Evolutionary conservation across 495 filamentous ascomycete species (phyloP).

Genomic region (Penicillium cosmopolitanum): DNA sequence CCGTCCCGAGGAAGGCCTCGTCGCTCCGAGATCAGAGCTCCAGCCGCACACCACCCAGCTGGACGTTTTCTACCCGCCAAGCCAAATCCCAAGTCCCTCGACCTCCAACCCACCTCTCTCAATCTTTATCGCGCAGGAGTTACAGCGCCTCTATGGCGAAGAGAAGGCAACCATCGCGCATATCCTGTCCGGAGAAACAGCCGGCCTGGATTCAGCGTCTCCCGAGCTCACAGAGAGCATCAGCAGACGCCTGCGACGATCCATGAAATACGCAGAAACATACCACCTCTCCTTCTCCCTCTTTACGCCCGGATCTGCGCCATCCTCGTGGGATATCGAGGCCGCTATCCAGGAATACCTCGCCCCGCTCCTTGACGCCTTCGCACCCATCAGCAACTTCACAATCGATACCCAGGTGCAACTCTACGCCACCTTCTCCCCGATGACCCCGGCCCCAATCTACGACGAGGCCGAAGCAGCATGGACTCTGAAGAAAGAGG

Average conservation of each 20-base stretch:
- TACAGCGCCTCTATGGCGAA: slow-evolving; percentile 81
- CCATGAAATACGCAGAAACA: slow-evolving; percentile 88
- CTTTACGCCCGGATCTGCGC: slow-evolving; percentile 75
- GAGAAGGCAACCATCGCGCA: slow-evolving; percentile 89
- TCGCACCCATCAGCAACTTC: slow-evolving; percentile 88
- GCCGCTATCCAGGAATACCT: slow-evolving; percentile 80
- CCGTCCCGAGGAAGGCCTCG: slow-evolving; percentile 58
- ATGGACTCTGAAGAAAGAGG: slow-evolving; percentile 80
- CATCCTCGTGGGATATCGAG: slow-evolving; percentile 92
- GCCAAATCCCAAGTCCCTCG: slow-evolving; percentile 68
- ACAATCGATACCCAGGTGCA: slow-evolving; percentile 97
- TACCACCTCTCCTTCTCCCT: slow-evolving; percentile 97
- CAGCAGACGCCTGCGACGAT: slow-evolving; percentile 68
- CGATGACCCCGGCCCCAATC: slow-evolving; percentile 66
- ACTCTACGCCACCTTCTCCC: slow-evolving; percentile 79
- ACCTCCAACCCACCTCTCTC: slow-evolving; percentile 76
- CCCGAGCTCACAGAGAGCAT: slow-evolving; percentile 56
- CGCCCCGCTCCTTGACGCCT: slow-evolving; percentile 74
- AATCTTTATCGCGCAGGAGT: slow-evolving; percentile 75
- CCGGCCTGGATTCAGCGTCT: slow-evolving; percentile 38
- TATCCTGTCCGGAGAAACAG: slow-evolving; percentile 61
- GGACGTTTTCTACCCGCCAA: slow-evolving; percentile 78
- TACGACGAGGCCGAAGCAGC: slow-evolving; percentile 53
- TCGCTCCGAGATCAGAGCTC: slow-evolving; percentile 60
- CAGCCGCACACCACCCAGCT: slow-evolving; percentile 71